Evolutionary conservation across 2,329 filamentous ascomycete species (phyloP).

Genomic region (Xylariaceae sp.): DNA sequence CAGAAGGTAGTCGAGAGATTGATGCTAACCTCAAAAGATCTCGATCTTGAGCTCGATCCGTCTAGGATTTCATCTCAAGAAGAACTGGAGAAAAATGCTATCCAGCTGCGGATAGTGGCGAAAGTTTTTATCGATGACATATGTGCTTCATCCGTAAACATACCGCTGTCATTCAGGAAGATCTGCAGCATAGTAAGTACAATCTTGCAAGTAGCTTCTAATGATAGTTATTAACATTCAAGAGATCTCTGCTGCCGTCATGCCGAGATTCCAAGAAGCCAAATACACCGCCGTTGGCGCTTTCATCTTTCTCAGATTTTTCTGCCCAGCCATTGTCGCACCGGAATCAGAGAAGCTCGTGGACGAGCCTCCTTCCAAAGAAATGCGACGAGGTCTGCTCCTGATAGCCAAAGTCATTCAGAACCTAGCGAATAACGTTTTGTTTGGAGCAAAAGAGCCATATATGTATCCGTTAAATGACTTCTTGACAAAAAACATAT

Average conservation of each 20-base stretch:
- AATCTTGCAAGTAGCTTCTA: neutral
- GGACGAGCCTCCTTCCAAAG: conserved; percentile 64
- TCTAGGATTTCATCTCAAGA: conserved; percentile 64
- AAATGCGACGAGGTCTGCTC: conserved; percentile 70
- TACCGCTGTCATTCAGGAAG: conserved; percentile 68
- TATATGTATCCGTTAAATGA: conserved; percentile 76
- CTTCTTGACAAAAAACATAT: conserved; percentile 72
- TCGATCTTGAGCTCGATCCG: conserved; percentile 72
- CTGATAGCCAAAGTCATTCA: conserved; percentile 75
- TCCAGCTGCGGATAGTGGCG: conserved; percentile 69
- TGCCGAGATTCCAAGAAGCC: conserved; percentile 68
- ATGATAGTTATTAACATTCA: conserved; percentile 19
- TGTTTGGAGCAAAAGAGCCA: conserved; percentile 74
- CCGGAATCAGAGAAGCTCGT: conserved; percentile 73
- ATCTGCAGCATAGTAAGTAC: conserved; percentile 68
- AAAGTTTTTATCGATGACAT: conserved; percentile 77
- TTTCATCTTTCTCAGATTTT: conserved; percentile 74
- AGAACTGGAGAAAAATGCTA: conserved; percentile 69
- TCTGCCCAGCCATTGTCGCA: conserved; percentile 74
- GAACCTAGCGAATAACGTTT: conserved; percentile 73
- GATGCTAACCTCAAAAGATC: conserved; percentile 69
- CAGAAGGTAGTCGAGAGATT: conserved; percentile 71
- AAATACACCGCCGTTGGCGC: conserved; percentile 76
- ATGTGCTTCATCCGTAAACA: conserved; percentile 64
- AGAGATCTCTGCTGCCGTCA: conserved; percentile 67